These are phyloP conservation scores for Theileria sp. DNA, from an alignment of 169 alveolate species.

Conservation along the genomic window DNA sequence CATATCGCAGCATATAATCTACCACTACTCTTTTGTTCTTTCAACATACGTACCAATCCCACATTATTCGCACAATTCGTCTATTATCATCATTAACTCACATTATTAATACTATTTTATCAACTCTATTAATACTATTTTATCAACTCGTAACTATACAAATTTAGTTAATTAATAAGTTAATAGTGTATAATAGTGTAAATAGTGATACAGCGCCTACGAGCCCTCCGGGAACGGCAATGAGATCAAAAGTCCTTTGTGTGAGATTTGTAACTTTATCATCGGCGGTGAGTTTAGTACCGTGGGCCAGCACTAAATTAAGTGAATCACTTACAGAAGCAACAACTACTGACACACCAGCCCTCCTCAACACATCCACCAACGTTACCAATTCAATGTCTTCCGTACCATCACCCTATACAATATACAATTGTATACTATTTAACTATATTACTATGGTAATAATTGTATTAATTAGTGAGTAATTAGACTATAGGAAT, in stretches of 20 bases:
- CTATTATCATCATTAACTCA: no score
- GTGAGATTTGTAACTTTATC: conserved; percentile 63
- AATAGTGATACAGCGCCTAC: conserved; percentile 56
- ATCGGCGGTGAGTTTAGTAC: conserved; percentile 70
- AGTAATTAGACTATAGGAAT: no score
- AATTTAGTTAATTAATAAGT: no score
- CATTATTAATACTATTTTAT: no score
- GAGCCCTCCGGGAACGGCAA: conserved; percentile 78
- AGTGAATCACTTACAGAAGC: conserved; percentile 39
- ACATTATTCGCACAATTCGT: conserved; percentile 48
- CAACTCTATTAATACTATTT: no score
- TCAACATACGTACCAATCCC: conserved; percentile 63
- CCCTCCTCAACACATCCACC: conserved; percentile 73
- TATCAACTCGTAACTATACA: no score
- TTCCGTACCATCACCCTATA: conserved; percentile 76
- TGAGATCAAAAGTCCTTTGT: conserved; percentile 60
- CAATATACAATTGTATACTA: neutral
- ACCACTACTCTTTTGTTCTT: conserved; percentile 64
- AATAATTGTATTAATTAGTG: neutral
- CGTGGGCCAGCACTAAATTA: conserved; percentile 45
- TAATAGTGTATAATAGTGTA: neutral
- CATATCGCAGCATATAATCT: conserved; percentile 78
- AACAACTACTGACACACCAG: conserved; percentile 60
- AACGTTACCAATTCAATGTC: conserved; percentile 76
- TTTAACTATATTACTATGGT: neutral